A percentile compares a stretch with the other conserved stretches of the same genome.
Evolutionary conservation across 495 filamentous ascomycete genomes (phyloP).

Genomic region (Penicillium herquei): DNA sequence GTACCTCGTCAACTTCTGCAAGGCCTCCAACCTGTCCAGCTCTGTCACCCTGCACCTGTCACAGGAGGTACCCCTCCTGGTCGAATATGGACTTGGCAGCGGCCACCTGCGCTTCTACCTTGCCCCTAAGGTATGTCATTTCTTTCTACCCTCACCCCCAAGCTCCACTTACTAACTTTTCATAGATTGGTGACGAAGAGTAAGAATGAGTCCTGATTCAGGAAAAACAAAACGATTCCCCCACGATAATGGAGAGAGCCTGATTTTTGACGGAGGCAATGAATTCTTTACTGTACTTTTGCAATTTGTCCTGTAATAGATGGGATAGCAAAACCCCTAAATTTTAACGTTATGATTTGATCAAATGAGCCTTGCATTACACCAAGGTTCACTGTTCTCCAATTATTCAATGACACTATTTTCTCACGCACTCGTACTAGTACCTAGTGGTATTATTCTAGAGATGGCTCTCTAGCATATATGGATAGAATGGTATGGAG

Average conservation of each 20-base stretch:
- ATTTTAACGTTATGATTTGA: conserved; percentile 5
- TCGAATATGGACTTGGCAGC: conserved; percentile 85
- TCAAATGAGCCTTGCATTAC: conserved; percentile 6
- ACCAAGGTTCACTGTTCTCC: neutral
- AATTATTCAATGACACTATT: neutral
- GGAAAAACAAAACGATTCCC: conserved; percentile 26
- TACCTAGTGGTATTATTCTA: too few species aligned
- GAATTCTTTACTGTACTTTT: conserved; percentile 27
- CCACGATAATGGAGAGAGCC: conserved; percentile 36
- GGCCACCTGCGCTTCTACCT: conserved; percentile 96
- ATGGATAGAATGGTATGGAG: too few species aligned
- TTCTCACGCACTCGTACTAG: too few species aligned
- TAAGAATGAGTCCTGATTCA: conserved; percentile 41
- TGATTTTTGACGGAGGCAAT: conserved; percentile 30
- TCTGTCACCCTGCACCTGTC: conserved; percentile 89
- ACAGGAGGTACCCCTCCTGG: conserved; percentile 92
- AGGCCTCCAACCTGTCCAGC: conserved; percentile 80
- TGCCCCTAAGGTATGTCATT: conserved; percentile 83
- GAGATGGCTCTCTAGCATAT: too few species aligned
- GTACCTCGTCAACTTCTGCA: conserved; percentile 99
- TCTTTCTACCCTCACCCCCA: too few species aligned
- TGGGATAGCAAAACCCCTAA: conserved; percentile 19
- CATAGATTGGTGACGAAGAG: conserved; percentile 88
- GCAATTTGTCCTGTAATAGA: conserved; percentile 10
- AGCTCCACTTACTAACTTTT: conserved; percentile 9